Base-by-base conservation (phyloP, 768 basidiomycete species). In the Collybiopsis confluens region DNA sequence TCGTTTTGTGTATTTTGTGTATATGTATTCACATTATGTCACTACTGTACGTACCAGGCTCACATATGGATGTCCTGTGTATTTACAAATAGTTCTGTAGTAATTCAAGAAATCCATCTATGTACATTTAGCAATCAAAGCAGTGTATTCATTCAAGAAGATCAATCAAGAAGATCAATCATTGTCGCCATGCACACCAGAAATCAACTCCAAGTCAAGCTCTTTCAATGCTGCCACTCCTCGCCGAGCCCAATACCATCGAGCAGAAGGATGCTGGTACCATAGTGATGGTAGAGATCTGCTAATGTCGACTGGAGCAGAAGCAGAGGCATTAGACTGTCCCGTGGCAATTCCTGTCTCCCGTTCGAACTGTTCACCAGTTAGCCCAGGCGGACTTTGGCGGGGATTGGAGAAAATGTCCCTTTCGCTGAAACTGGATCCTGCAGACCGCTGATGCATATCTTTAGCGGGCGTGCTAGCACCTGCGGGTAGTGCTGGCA, bases 241-340 rank as follows among this genome's bases (percentile, higher is more conserved):
- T n/a, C 50, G 50, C 15, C 50, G 23, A n/a, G 42, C 50, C 50
- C 50, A 52, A 21, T 52, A 28, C 40, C 23, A 42, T 30, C 50
- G 18, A 36, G 50, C 24, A 9, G 50, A n/a, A 27, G 50, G 26
- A 41, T 52, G 26, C 26, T 52, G 50, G 26, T 52, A 52, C 50
- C 50, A 52, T 20, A 52, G 33, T 20, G 50, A 43, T 27, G 50
- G 50, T 27, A 52, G 41, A 26, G 18, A 35, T 24, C 7, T n/a
- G n/a, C n/a, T n/a, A n/a, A n/a, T n/a, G n/a, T n/a, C n/a, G n/a
- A n/a, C n/a, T n/a, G n/a, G n/a, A 40, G 38, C 38, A 5, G 16
- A 7, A 5, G 38, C n/a, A 40, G n/a, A n/a, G 18, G 16, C 38
- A 7, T 40, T n/a, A 15, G 18, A n/a, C 15, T 40, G 8, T 16